A percentile compares a stretch with the other conserved stretches of the same genome.
phyloP scores from a whole-genome alignment of 192 early-diverging fungal genomes.

The Coemansia aciculifera region DNA sequence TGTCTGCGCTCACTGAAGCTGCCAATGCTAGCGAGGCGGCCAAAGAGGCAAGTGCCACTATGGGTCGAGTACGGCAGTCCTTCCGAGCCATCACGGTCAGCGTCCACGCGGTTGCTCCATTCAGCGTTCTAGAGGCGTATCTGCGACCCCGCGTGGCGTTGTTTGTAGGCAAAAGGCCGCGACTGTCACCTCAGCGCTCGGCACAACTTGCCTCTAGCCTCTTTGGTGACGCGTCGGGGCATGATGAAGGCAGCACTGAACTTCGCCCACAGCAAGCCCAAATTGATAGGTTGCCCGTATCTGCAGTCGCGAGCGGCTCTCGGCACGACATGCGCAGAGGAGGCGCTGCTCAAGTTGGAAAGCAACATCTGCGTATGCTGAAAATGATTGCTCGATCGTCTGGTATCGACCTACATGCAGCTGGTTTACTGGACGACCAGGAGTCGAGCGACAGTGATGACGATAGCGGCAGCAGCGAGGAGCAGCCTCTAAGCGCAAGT shows the following conservation, averaged over 20 bases:
- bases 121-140: constrained; percentile 79
- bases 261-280: constrained; percentile 16
- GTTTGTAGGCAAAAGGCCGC: background rate
- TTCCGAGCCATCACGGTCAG: constrained; percentile 63
- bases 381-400: constrained; percentile 43
- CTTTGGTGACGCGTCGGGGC: background rate
- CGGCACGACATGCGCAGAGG: background rate
- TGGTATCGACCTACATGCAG: constrained; percentile 34
- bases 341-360: background rate
- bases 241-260: background rate
- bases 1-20: constrained; percentile 5
- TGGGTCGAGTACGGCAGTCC: constrained; percentile 22
- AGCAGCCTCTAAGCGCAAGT: background rate
- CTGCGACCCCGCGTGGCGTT: constrained; percentile 63
- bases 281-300: constrained; percentile 4
- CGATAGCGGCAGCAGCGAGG: constrained; percentile 1
- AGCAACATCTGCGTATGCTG: constrained; percentile 33
- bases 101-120: constrained; percentile 85
- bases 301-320: background rate
- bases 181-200: constrained; percentile 4
- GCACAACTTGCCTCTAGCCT: background rate
- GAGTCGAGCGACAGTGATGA: constrained; percentile 19
- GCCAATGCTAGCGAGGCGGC: constrained; percentile 46
- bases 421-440: constrained; percentile 22
- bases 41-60: constrained; percentile 3